phyloP scores from a whole-genome alignment of 2,329 filamentous ascomycete species.

The Fusarium lateritium region DNA sequence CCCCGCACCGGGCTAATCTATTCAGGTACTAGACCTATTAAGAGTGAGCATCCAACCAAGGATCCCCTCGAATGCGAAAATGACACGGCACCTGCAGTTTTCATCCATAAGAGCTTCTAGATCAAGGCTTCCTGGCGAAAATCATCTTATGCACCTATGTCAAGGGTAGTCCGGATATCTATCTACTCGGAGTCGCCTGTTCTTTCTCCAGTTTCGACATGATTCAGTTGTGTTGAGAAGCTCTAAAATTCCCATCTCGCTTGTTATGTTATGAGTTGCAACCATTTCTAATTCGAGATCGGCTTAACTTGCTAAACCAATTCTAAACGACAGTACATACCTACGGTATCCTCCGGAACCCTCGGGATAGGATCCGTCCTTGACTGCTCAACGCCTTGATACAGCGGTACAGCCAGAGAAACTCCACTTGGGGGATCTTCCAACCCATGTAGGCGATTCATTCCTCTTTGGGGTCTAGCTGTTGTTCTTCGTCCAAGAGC shows the following conservation, averaged over 20 bases:
- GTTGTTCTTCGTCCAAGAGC: slow-evolving; percentile 18
- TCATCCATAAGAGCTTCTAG: slow-evolving; percentile 8
- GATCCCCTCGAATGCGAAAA: slow-evolving; percentile 37
- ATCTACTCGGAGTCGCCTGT: not conserved
- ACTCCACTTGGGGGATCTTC: slow-evolving; percentile 35
- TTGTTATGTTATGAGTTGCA: not conserved
- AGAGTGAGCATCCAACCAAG: slow-evolving; percentile 18
- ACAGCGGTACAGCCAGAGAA: slow-evolving; percentile 28
- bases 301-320: slow-evolving; percentile 5
- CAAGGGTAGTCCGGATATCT: slow-evolving; percentile 11
- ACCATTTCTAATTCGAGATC: slow-evolving; percentile 9
- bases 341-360: slow-evolving; percentile 16
- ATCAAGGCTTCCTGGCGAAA: slow-evolving; percentile 29
- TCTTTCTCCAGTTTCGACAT: not conserved
- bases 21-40: slow-evolving; percentile 39
- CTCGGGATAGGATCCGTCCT: slow-evolving; percentile 33
- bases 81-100: slow-evolving; percentile 38
- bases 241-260: not conserved
- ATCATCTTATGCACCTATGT: slow-evolving; percentile 12
- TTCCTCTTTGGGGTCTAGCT: slow-evolving; percentile 33
- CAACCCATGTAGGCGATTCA: slow-evolving; percentile 17
- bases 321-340: slow-evolving; percentile 1
- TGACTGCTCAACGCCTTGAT: slow-evolving; percentile 19
- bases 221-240: slow-evolving; percentile 6
- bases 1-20: slow-evolving; percentile 49